Conservation (phyloP, 2,329 filamentous ascomycete species). For the Trichoderma koningii region DNA sequence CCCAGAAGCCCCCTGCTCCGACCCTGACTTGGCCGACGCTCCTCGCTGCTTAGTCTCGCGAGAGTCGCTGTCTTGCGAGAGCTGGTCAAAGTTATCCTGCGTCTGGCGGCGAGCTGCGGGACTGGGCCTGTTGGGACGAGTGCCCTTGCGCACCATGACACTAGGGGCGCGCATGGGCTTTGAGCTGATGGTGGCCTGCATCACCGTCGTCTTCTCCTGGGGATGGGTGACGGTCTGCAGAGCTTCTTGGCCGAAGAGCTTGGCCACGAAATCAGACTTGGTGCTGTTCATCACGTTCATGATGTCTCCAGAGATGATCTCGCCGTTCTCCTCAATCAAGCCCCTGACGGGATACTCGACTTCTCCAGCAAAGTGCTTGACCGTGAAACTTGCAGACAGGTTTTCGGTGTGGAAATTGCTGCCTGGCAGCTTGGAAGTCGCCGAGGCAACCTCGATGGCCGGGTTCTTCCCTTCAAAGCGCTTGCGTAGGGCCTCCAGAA, state of each 20-base stretch:
- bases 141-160: constrained; percentile 79
- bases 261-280: constrained; percentile 83
- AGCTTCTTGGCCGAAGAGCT: constrained; percentile 94
- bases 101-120: constrained; percentile 44
- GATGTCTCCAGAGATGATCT: constrained; percentile 91
- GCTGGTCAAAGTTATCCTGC: constrained; percentile 49
- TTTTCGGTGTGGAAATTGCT: constrained; percentile 90
- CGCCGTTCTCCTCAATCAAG: constrained; percentile 91
- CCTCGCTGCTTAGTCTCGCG: constrained; percentile 46
- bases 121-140: constrained; percentile 40
- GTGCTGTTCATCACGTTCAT: constrained; percentile 91
- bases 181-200: constrained; percentile 94
- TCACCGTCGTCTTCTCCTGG: constrained; percentile 83
- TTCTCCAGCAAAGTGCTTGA: constrained; percentile 94
- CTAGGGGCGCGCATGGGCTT: constrained; percentile 92
- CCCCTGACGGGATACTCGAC: constrained; percentile 90
- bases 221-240: constrained; percentile 92
- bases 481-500: constrained; percentile 87
- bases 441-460: constrained; percentile 76
- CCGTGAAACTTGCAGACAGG: constrained; percentile 76
- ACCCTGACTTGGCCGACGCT: constrained; percentile 30
- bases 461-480: constrained; percentile 94
- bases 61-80: constrained; percentile 53
- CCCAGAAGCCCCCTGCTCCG: constrained; percentile 83
- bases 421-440: constrained; percentile 76